phyloP scores from a whole-genome alignment of 176 grass and related monocot genomes.

The Carex parvula region DNA sequence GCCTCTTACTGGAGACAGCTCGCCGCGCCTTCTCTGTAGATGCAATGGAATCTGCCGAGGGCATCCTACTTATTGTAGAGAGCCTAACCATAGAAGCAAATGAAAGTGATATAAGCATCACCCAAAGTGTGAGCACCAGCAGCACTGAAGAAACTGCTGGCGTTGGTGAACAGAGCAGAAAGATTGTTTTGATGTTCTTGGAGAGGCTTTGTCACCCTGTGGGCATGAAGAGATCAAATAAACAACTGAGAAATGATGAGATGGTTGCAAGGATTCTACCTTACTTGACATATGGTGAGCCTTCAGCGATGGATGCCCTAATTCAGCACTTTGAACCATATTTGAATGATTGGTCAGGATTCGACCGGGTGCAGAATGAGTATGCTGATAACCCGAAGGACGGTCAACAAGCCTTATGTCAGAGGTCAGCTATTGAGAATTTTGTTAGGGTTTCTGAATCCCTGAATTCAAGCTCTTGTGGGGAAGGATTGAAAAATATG shows the following conservation, averaged over 20 bases:
- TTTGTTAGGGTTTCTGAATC: constrained; percentile 98
- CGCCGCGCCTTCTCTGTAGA: constrained; percentile 83
- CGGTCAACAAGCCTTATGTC: constrained; percentile 49
- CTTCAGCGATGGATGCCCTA: constrained; percentile 86
- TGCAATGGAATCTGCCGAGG: constrained; percentile 93
- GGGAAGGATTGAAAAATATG: constrained; percentile 92
- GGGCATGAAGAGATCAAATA: constrained; percentile 82
- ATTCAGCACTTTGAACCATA: constrained; percentile 96
- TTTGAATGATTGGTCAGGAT: constrained; percentile 72
- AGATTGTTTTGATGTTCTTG: constrained; percentile 97
- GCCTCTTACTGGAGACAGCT: constrained; percentile 84
- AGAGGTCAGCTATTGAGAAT: constrained; percentile 82
- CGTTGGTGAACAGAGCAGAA: constrained; percentile 76
- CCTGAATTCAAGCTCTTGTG: constrained; percentile 90
- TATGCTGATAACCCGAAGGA: constrained; percentile 76
- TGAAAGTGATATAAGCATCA: constrained; percentile 91
- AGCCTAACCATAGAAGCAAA: constrained; percentile 96
- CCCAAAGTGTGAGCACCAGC: constrained; percentile 76
- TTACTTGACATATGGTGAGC: constrained; percentile 93
- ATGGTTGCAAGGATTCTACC: constrained; percentile 99
- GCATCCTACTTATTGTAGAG: constrained; percentile 96
- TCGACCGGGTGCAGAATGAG: constrained; percentile 70
- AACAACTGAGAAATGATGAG: constrained; percentile 96
- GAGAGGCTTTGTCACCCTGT: constrained; percentile 68
- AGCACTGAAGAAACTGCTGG: constrained; percentile 63